Conservation (phyloP, 2,329 filamentous ascomycete genomes). For the Lachnellula cervina region DNA sequence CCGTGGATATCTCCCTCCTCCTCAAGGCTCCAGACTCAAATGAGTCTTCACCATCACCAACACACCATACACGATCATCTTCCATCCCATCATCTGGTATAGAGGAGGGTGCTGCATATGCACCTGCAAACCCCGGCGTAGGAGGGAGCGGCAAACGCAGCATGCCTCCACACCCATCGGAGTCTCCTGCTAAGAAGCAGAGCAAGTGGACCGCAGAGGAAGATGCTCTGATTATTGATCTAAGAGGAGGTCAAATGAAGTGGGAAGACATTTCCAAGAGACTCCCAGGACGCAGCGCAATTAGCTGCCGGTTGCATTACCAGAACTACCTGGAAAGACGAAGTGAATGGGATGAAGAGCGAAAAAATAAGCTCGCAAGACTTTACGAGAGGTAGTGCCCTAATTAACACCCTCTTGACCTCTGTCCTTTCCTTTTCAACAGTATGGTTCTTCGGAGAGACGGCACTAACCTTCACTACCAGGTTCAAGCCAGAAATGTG, state of each 20-base stretch:
- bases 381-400: conserved; percentile 82
- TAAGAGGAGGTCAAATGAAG: conserved; percentile 89
- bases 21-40: conserved; percentile 72
- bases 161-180: conserved; percentile 50
- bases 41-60: conserved; percentile 55
- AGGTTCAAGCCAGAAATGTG: conserved; percentile 99
- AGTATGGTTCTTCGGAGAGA: background rate
- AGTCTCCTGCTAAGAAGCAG: conserved; percentile 83
- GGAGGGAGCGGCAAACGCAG: conserved; percentile 40
- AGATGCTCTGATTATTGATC: conserved; percentile 87
- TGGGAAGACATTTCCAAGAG: conserved; percentile 97
- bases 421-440: background rate
- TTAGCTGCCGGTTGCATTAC: conserved; percentile 91
- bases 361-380: conserved; percentile 92
- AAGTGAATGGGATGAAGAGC: conserved; percentile 94
- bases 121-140: conserved; percentile 20
- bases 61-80: conserved; percentile 26
- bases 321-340: conserved; percentile 94
- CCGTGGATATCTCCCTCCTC: conserved; percentile 91
- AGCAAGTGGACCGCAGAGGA: conserved; percentile 96
- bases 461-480: conserved; percentile 13
- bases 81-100: conserved; percentile 25
- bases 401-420: background rate
- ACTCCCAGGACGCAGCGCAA: conserved; percentile 83
- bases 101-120: conserved; percentile 24